A percentile compares a stretch with the other conserved stretches of the same genome.
phyloP scores from a whole-genome alignment of 176 grass and related monocot genomes.

The Oryza meridionalis region DNA sequence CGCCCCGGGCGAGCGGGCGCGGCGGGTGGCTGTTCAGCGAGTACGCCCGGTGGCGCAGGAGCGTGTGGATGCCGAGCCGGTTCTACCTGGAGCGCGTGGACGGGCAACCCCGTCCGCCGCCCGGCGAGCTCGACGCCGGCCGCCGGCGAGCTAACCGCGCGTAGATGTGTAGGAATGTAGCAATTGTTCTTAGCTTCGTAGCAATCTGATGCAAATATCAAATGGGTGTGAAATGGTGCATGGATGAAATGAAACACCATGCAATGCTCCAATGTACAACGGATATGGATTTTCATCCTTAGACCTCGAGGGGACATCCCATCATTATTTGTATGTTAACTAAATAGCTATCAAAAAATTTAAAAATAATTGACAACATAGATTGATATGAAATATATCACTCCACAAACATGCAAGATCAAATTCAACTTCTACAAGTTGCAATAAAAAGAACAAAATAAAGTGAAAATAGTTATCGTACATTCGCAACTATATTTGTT shows the following conservation, averaged over 20 bases:
- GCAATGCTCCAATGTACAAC: too few relatives aligned
- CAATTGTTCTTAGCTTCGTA: not conserved
- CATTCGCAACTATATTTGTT: too few relatives aligned
- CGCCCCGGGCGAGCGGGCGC: not conserved
- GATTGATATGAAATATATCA: too few relatives aligned
- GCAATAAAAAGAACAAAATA: too few relatives aligned
- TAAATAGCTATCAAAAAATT: too few relatives aligned
- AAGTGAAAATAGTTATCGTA: too few relatives aligned
- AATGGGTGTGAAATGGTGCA: not conserved
- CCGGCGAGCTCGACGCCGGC: not conserved
- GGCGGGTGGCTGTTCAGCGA: constrained; percentile 31
- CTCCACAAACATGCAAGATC: too few relatives aligned
- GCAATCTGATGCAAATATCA: not conserved
- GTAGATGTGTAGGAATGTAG: not conserved
- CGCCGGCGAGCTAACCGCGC: not conserved
- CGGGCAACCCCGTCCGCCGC: not conserved
- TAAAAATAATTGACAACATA: too few relatives aligned
- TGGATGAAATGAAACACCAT: not conserved
- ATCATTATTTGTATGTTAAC: too few relatives aligned
- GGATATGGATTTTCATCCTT: too few relatives aligned
- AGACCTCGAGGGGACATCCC: too few relatives aligned
- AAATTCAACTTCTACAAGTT: too few relatives aligned
- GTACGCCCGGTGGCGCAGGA: constrained; percentile 38
- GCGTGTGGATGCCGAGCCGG: constrained; percentile 44
- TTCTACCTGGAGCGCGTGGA: constrained; percentile 33